These are phyloP conservation scores for Lachnellula hyalina DNA, from an alignment of 2,329 filamentous ascomycete species.

Conservation along the genomic window DNA sequence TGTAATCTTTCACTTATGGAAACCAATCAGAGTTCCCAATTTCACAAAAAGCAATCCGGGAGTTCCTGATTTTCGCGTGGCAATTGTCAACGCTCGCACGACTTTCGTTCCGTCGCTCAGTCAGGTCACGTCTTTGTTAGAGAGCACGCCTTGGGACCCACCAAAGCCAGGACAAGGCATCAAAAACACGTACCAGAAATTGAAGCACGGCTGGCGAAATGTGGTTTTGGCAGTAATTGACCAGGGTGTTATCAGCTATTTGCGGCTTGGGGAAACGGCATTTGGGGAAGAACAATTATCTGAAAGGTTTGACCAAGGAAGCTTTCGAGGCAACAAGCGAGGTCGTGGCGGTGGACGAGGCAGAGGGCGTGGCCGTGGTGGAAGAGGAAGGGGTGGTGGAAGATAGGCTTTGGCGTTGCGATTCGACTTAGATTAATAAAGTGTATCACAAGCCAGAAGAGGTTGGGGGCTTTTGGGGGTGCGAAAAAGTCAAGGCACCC, in stretches of 20 bases:
- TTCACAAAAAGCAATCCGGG: slow-evolving; percentile 80
- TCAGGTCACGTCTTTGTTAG: slow-evolving; percentile 66
- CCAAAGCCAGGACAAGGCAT: slow-evolving; percentile 39
- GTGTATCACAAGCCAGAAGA: neutral
- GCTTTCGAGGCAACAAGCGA: slow-evolving; percentile 35
- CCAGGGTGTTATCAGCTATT: slow-evolving; percentile 81
- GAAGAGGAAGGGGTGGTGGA: slow-evolving; percentile 29
- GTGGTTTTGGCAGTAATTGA: slow-evolving; percentile 86
- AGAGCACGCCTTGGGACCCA: slow-evolving; percentile 65
- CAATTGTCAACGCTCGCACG: slow-evolving; percentile 71
- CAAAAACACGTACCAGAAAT: slow-evolving; percentile 62
- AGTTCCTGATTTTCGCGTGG: slow-evolving; percentile 76
- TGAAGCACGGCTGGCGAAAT: slow-evolving; percentile 81
- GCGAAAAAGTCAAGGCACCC: slow-evolving; percentile 7
- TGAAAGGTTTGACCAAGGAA: slow-evolving; percentile 47
- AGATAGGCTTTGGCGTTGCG: slow-evolving; percentile 8
- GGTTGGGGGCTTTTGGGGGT: neutral
- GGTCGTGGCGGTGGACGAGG: slow-evolving; percentile 33
- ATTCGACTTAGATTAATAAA: slow-evolving; percentile 3
- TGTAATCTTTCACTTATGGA: slow-evolving; percentile 79
- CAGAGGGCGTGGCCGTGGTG: slow-evolving; percentile 33
- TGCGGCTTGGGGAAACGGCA: slow-evolving; percentile 72
- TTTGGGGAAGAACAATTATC: slow-evolving; percentile 74
- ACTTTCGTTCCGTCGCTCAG: slow-evolving; percentile 67
- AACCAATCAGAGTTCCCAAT: slow-evolving; percentile 50